phyloP scores from a whole-genome alignment of 768 basidiomycete species.

The Neoboletus magnificus region DNA sequence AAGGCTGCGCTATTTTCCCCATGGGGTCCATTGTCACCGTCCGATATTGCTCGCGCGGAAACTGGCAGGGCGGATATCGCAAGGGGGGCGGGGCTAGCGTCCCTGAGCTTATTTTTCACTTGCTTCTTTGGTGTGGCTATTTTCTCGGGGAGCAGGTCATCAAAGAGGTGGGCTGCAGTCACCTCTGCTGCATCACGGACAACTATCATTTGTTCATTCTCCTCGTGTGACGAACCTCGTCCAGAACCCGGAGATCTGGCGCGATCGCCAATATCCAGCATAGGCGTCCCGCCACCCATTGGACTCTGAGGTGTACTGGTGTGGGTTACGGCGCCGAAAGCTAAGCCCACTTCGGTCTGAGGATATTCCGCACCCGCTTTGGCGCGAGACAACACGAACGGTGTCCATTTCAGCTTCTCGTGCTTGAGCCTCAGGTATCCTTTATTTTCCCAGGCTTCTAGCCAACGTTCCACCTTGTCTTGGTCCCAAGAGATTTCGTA shows the following conservation, averaged over 20 bases:
- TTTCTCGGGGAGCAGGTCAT: constrained; percentile 24
- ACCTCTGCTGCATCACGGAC: constrained; percentile 9
- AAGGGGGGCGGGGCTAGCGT: constrained; percentile 12
- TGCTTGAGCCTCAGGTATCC: constrained; percentile 73
- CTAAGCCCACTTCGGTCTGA: constrained; percentile 18
- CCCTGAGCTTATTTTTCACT: constrained; percentile 13
- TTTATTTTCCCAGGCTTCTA: constrained; percentile 71
- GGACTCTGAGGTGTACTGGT: constrained; percentile 15
- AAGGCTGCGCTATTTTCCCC: constrained; percentile 7
- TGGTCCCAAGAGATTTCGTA: constrained; percentile 79
- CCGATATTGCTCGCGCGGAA: constrained; percentile 18
- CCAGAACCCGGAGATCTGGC: constrained; percentile 16
- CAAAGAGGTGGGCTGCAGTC: constrained; percentile 32
- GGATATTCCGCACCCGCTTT: constrained; percentile 28
- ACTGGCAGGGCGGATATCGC: constrained; percentile 17
- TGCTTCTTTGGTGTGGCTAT: constrained; percentile 20
- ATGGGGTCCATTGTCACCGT: constrained; percentile 5
- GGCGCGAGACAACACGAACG: constrained; percentile 69
- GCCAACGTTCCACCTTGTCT: constrained; percentile 58
- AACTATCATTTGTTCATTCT: constrained; percentile 9
- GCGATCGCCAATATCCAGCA: constrained; percentile 13
- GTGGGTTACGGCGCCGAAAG: constrained; percentile 8
- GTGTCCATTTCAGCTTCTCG: constrained; percentile 92
- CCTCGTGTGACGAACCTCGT: constrained; percentile 12
- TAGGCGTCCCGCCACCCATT: constrained; percentile 24